Conservation (phyloP, 2,329 filamentous ascomycete genomes). For the Penicillium freii region DNA sequence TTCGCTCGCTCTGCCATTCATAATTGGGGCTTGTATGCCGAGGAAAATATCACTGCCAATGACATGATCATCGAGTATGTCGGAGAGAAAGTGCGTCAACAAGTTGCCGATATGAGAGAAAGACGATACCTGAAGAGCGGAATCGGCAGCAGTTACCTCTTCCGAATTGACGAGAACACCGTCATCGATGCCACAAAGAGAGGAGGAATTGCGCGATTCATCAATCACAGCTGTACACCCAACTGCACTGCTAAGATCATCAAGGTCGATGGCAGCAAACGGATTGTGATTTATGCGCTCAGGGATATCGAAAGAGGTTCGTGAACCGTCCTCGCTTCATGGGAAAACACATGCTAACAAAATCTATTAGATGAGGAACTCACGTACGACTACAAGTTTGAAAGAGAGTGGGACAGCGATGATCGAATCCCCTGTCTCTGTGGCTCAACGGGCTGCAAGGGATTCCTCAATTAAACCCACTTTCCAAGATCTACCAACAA, state of each 20-base stretch:
- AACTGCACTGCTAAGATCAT: slow-evolving; percentile 99
- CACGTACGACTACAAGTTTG: slow-evolving; percentile 99
- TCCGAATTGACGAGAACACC: slow-evolving; percentile 96
- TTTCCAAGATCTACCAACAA: background rate
- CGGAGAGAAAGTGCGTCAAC: slow-evolving; percentile 93
- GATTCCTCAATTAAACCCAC: slow-evolving; percentile 81
- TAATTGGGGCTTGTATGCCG: slow-evolving; percentile 96
- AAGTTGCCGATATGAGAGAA: slow-evolving; percentile 95
- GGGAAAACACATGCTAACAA: slow-evolving; percentile 16
- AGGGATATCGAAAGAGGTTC: slow-evolving; percentile 92
- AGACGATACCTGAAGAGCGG: slow-evolving; percentile 90
- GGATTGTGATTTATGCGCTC: slow-evolving; percentile 97
- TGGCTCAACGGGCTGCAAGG: slow-evolving; percentile 93
- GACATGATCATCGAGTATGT: slow-evolving; percentile 99
- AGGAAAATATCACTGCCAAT: slow-evolving; percentile 94
- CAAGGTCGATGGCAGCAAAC: slow-evolving; percentile 94
- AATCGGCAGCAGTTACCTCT: slow-evolving; percentile 95
- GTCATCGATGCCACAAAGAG: slow-evolving; percentile 98
- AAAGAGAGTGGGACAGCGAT: slow-evolving; percentile 89
- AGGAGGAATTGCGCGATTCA: slow-evolving; percentile 95
- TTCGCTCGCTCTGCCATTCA: slow-evolving; percentile 97
- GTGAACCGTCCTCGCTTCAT: slow-evolving; percentile 39
- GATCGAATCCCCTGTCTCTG: slow-evolving; percentile 97
- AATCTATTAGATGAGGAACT: slow-evolving; percentile 82
- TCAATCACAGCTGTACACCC: slow-evolving; percentile 95